These are phyloP conservation scores for Schwanniomyces polymorphus DNA, from an alignment of 805 yeast genomes.

Conservation along the genomic window DNA sequence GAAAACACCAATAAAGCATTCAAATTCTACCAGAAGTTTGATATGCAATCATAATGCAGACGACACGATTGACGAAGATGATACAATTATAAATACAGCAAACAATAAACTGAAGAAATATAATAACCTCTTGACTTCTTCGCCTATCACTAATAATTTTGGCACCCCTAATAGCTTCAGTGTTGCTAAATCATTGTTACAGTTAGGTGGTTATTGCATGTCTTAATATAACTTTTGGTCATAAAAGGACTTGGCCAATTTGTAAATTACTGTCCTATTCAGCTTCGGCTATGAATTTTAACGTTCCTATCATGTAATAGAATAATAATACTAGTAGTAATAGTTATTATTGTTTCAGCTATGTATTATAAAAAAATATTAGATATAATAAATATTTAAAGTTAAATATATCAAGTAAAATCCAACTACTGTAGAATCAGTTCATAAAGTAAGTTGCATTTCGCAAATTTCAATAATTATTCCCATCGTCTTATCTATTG, in stretches of 20 bases:
- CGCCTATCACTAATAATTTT: constrained; percentile 33
- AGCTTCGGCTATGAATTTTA: neutral
- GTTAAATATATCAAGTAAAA: too few species aligned
- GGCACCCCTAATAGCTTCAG: constrained; percentile 48
- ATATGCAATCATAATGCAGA: constrained; percentile 19
- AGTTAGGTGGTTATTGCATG: constrained; percentile 28
- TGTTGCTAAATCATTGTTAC: constrained; percentile 46
- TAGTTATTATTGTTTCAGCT: neutral
- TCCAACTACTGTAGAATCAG: too few species aligned
- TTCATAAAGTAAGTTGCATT: too few species aligned
- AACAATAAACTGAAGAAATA: constrained; percentile 4
- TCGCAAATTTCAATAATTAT: too few species aligned
- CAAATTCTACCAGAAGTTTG: constrained; percentile 22
- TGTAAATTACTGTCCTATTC: neutral
- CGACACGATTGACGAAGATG: constrained; percentile 16
- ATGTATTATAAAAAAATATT: neutral
- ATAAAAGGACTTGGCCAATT: neutral
- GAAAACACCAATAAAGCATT: constrained; percentile 42
- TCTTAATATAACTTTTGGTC: neutral
- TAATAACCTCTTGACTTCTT: constrained; percentile 26
- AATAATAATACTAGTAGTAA: neutral
- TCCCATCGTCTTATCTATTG: too few species aligned
- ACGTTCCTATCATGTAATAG: neutral
- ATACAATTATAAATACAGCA: constrained; percentile 5
- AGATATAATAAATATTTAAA: neutral